Percentiles rank a stretch among this genome's conserved stretches.
Conservation (phyloP, 2,329 filamentous ascomycete genomes). For the Fusarium mundagurra region DNA sequence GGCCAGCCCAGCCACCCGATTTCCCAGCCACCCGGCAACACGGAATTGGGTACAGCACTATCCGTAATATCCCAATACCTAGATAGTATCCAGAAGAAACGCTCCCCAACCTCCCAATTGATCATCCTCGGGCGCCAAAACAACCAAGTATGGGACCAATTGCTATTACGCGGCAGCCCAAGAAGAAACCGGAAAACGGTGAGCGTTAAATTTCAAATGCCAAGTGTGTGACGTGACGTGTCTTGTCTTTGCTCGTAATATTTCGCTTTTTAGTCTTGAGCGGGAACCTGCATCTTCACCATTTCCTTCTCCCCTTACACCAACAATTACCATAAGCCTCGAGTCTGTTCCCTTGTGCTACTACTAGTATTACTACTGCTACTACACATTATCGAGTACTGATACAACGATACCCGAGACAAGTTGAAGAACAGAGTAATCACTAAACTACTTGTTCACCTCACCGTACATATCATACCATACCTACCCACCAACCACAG, state of each 20-base stretch:
- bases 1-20: slow-evolving; percentile 17
- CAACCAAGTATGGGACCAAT: slow-evolving; percentile 1
- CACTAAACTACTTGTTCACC: neutral
- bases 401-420: neutral
- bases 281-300: slow-evolving; percentile 18
- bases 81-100: slow-evolving; percentile 16
- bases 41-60: neutral
- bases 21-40: slow-evolving; percentile 19
- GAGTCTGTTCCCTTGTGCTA: neutral
- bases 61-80: neutral
- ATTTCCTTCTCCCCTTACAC: neutral
- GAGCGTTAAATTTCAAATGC: neutral
- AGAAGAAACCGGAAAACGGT: slow-evolving; percentile 20
- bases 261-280: neutral
- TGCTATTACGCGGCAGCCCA: slow-evolving; percentile 12
- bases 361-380: neutral
- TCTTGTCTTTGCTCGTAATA: slow-evolving; percentile 7
- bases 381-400: neutral
- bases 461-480: slow-evolving; percentile 7
- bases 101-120: slow-evolving; percentile 17
- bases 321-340: neutral
- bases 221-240: slow-evolving; percentile 24
- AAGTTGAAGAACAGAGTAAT: neutral
- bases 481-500: neutral
- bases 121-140: slow-evolving; percentile 11